Base-by-base conservation (phyloP, 148 eudicot genomes). In the Bassia scoparia region DNA sequence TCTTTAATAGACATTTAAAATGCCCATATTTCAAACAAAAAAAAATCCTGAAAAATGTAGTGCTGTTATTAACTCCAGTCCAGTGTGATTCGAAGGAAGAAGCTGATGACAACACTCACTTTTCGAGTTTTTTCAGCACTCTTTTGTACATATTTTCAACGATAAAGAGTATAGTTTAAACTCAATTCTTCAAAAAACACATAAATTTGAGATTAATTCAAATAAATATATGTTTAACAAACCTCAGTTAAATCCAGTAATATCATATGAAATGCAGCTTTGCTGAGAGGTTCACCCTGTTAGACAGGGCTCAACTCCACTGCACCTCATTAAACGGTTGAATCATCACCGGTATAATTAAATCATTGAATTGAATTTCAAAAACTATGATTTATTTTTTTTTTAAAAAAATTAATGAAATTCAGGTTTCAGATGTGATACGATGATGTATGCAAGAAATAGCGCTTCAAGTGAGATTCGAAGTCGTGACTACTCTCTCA, bases 21-120 rank as follows among this genome's bases (percentile, higher is more conserved):
- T n/a, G n/a, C n/a, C n/a, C n/a, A n/a, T n/a, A n/a, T n/a, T n/a
- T n/a, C n/a, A n/a, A n/a, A n/a, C n/a, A n/a, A n/a, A n/a, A n/a
- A 3, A 37, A 37, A 37, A 37, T 7, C 41, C 41, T 37, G 41
- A 16, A 30, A 12, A 53, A 82, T 89, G 12, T 91, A 23, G 90
- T 83, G 87, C 74, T 81, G 83, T 76, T 69, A 83, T 91, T 91
- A 86, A 86, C 97, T 89, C 87, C 86, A 75, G 26, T 72, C 90
- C 81, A 78, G 84, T 30, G 75, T 56, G 35, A 64, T 33, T 23
- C 79, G 44, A 85, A 83, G 86, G 88, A n/a, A 43, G 82, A 91
- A 91, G 92, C 87, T 82, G 94, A 89, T 88, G 83, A 80, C 88
- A 87, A 83, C 88, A 87, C 89, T 63, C 61, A 77, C 24, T 86